Percentiles rank a stretch among this genome's conserved stretches.
Conservation (phyloP, 2,329 filamentous ascomycete genomes). For the Clonostachys chloroleuca region DNA sequence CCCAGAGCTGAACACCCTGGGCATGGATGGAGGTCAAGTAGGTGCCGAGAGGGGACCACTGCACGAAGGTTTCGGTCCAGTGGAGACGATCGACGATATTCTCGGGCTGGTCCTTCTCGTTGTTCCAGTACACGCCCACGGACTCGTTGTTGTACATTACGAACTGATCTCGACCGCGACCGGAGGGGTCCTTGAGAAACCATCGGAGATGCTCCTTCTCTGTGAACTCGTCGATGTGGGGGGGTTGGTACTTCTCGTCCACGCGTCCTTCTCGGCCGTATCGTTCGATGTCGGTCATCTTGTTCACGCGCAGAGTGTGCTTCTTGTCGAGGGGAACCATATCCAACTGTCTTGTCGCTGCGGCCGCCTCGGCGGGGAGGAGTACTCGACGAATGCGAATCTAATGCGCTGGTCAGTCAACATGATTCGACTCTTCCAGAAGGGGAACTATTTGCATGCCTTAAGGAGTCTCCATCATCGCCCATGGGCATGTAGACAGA, state of each 20-base stretch:
- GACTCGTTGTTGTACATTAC: slow-evolving; percentile 89
- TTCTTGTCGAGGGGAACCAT: slow-evolving; percentile 89
- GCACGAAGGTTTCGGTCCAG: slow-evolving; percentile 97
- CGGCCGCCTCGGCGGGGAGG: slow-evolving; percentile 83
- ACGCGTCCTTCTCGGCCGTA: slow-evolving; percentile 92
- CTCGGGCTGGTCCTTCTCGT: slow-evolving; percentile 87
- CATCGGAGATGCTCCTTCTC: slow-evolving; percentile 94
- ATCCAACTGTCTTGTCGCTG: slow-evolving; percentile 85
- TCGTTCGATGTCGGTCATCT: slow-evolving; percentile 95
- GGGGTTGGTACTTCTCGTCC: slow-evolving; percentile 83
- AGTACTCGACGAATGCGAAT: slow-evolving; percentile 96
- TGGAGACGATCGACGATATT: slow-evolving; percentile 85
- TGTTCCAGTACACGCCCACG: slow-evolving; percentile 97
- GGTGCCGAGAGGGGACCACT: slow-evolving; percentile 95
- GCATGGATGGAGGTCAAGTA: slow-evolving; percentile 92
- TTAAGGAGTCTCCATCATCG: slow-evolving; percentile 79
- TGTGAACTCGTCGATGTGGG: slow-evolving; percentile 77
- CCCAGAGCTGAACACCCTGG: slow-evolving; percentile 97
- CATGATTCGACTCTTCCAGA: neutral
- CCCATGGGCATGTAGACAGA: slow-evolving; percentile 91
- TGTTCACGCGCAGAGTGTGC: slow-evolving; percentile 94
- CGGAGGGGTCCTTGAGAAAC: slow-evolving; percentile 78
- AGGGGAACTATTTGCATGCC: slow-evolving; percentile 47
- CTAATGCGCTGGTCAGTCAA: slow-evolving; percentile 35
- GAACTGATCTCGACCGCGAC: slow-evolving; percentile 88